Base-by-base conservation (phyloP, 139 green algal species). In the Nannochloris sp. region DNA sequence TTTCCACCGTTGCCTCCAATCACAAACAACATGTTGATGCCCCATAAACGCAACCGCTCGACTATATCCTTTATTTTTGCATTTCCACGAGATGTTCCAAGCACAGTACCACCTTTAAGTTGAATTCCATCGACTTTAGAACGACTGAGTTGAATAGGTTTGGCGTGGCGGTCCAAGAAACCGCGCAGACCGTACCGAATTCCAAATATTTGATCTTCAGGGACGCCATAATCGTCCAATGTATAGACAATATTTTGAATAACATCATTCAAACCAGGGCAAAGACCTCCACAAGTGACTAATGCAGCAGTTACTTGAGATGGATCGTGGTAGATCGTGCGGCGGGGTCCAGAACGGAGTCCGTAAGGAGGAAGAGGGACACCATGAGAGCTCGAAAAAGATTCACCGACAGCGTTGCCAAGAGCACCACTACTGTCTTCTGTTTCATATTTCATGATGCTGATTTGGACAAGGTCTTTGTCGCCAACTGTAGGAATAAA, bases 211-310 rank as follows among this genome's bases (percentile, higher is more conserved):
- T 90, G 83, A 74, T 89, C 83, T 78, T 88, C 78, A 7, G 62
- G 70, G 23, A 77, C 65, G 8, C 85, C 87, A 64, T 94, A 91
- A 62, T 94, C 80, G 1, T 67, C 55, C 59, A 85, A 68, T 38
- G 79, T 80, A 73, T 72, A 89, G 51, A 93, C 89, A 25, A 95
- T 90, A 70, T 92, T 91, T 60, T 93, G 83, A 24, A 98, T 78
- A 4, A 98, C 92, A 46, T 96, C 92, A 65, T 98, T 98, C 25
- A 98, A 82, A 10, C 92, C 92, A 1, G 92, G 92, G 70, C 92
- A 98, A 34, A 98, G 83, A 1, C 92, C 92, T 10, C 92, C 92
- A 66, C 92, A 97, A 4, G 90, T 97, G 7, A 97, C 89, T 23
- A 97, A 84, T 6, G 87, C 89, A 6, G 91, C 90, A 30, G 80